Evolutionary conservation across 129 eudicot genomes (phyloP).

Genomic region (Flaveria ramosissima): DNA sequence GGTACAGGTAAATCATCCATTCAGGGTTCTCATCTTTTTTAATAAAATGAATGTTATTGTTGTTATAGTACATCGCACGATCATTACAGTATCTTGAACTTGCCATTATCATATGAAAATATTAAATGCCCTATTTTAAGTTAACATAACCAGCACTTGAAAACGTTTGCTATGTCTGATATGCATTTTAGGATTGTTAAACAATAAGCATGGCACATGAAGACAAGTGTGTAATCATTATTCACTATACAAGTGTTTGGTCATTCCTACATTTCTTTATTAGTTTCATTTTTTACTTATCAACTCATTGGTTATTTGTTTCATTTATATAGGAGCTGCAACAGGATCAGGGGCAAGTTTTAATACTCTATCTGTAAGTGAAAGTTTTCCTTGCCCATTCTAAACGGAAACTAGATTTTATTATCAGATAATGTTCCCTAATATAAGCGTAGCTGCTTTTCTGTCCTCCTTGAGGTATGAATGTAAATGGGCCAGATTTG

Average conservation of each 20-base stretch:
- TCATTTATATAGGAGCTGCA: constrained; percentile 65
- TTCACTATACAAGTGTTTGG: background rate
- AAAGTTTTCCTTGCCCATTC: background rate
- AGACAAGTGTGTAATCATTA: background rate
- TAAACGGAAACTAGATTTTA: constrained; percentile 11
- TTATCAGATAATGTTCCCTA: background rate
- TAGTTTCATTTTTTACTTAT: background rate
- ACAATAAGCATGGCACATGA: background rate
- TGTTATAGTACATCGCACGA: background rate
- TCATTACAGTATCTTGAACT: background rate
- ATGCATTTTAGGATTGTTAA: background rate
- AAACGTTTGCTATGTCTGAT: background rate
- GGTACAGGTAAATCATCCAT: constrained; percentile 47
- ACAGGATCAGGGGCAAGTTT: constrained; percentile 90
- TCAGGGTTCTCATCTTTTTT: background rate
- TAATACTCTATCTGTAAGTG: constrained; percentile 69
- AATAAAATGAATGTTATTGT: background rate
- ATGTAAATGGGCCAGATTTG: background rate
- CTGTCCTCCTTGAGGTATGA: background rate
- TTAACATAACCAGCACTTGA: background rate
- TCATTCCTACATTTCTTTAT: background rate
- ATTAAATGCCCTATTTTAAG: background rate
- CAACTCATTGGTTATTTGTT: constrained; percentile 3
- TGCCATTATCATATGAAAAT: background rate
- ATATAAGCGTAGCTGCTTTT: background rate